Percentiles rank a stretch among this genome's conserved stretches.
These are phyloP conservation scores for Panicum hallii DNA, from an alignment of 202 grass and related monocot species.

Conservation along the genomic window DNA sequence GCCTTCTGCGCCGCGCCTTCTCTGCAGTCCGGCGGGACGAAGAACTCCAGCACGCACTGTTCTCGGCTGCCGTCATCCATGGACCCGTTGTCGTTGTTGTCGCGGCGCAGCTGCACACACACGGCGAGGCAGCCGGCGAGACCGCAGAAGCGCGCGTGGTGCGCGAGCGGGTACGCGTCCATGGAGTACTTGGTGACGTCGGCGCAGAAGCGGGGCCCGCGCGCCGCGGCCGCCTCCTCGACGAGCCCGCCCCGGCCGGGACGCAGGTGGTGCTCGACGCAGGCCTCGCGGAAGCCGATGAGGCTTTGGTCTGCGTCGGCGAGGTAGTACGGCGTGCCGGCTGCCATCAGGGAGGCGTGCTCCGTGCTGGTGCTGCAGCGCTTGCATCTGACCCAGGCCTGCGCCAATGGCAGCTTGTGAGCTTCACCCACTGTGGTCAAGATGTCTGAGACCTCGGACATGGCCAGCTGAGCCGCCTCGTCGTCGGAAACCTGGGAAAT, in stretches of 20 bases:
- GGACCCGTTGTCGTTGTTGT: neutral
- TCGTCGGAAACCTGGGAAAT: slow-evolving; percentile 6
- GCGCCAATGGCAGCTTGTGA: slow-evolving; percentile 62
- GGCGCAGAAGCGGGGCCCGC: slow-evolving; percentile 45
- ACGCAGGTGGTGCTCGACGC: slow-evolving; percentile 71
- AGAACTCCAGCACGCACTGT: slow-evolving; percentile 59
- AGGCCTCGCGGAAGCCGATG: slow-evolving; percentile 62
- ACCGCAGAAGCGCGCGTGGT: slow-evolving; percentile 67
- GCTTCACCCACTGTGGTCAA: slow-evolving; percentile 49
- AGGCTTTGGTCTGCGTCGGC: neutral
- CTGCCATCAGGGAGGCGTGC: slow-evolving; percentile 48
- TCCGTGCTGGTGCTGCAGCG: slow-evolving; percentile 15
- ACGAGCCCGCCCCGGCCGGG: slow-evolving; percentile 48
- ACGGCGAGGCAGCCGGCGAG: slow-evolving; percentile 58
- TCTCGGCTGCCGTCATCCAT: slow-evolving; percentile 14
- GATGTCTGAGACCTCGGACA: slow-evolving; percentile 56
- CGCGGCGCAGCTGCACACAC: slow-evolving; percentile 5
- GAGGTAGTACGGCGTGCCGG: slow-evolving; percentile 54
- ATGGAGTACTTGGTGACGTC: slow-evolving; percentile 66
- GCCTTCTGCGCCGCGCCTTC: slow-evolving; percentile 44
- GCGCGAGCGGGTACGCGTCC: slow-evolving; percentile 67
- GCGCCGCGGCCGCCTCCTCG: slow-evolving; percentile 35
- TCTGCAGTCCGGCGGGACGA: slow-evolving; percentile 59
- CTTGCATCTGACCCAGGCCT: slow-evolving; percentile 64
- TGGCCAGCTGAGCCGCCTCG: slow-evolving; percentile 31